Evolutionary conservation across 73 alveolate species (phyloP).

Genomic region (Tetrahymena thermophila): DNA sequence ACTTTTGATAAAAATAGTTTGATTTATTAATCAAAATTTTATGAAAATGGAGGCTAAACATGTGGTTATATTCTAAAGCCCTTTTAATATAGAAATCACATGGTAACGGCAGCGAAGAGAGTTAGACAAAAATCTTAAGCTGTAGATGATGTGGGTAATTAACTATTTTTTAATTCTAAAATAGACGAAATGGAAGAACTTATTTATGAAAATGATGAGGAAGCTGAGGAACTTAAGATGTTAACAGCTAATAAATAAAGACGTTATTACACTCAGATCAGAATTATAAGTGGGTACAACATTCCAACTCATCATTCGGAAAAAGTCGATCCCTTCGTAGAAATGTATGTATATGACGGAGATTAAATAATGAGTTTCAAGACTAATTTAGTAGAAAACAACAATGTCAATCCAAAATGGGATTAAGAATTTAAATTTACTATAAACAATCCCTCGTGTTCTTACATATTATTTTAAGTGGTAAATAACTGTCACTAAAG

Average conservation of each 20-base stretch:
- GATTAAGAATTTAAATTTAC: not conserved
- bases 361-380: not conserved
- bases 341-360: not conserved
- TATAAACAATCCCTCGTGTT: not conserved
- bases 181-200: not conserved
- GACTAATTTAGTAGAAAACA: not conserved
- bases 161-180: not conserved
- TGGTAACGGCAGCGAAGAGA: not conserved
- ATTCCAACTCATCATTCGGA: not conserved
- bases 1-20: not conserved
- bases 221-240: not conserved
- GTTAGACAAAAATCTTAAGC: not conserved
- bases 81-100: not conserved
- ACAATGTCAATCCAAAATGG: not conserved
- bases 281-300: not conserved
- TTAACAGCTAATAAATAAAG: not conserved
- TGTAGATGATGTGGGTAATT: not conserved
- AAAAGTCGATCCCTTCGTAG: not conserved
- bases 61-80: not conserved
- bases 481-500: not conserved
- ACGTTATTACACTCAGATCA: not conserved
- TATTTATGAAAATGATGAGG: not conserved
- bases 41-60: not conserved
- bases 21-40: not conserved
- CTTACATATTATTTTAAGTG: not conserved